Evolutionary conservation across 257 asterid genomes (phyloP).

Genomic region (Gentiana macrophylla): DNA sequence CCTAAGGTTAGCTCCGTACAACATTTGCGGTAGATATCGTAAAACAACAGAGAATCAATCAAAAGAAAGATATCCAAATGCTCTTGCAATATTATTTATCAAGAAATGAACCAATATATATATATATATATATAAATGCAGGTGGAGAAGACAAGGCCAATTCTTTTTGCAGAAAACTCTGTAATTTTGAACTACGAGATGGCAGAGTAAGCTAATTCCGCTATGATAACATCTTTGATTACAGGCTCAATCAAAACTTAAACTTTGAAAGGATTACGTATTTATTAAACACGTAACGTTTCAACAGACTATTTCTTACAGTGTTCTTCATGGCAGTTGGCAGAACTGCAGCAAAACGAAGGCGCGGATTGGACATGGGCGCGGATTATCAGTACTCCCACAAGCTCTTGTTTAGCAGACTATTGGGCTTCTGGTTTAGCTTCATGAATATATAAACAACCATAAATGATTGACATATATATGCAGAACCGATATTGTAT

Average conservation of each 20-base stretch:
- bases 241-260: no score
- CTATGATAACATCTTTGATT: no score
- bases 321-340: conserved; percentile 40
- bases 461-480: no score
- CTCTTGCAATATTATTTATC: no score
- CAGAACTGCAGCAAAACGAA: conserved; percentile 48
- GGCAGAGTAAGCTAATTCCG: conserved; percentile 71
- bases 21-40: neutral
- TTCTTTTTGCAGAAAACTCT: conserved; percentile 53
- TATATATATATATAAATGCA: conserved; percentile 40
- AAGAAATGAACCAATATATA: no score
- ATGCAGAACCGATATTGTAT: neutral
- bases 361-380: conserved; percentile 60
- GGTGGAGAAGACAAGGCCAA: conserved; percentile 64
- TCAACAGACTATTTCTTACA: no score
- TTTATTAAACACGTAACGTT: no score
- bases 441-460: conserved; percentile 16
- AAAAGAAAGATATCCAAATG: no score
- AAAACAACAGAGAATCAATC: neutral
- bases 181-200: conserved; percentile 71
- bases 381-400: conserved; percentile 70
- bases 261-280: no score
- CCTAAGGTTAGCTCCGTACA: conserved; percentile 38
- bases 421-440: conserved; percentile 52
- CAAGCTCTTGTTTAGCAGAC: conserved; percentile 46